Evolutionary conservation across 2,329 filamentous ascomycete genomes (phyloP).

Genomic region (Colletotrichum incanum): DNA sequence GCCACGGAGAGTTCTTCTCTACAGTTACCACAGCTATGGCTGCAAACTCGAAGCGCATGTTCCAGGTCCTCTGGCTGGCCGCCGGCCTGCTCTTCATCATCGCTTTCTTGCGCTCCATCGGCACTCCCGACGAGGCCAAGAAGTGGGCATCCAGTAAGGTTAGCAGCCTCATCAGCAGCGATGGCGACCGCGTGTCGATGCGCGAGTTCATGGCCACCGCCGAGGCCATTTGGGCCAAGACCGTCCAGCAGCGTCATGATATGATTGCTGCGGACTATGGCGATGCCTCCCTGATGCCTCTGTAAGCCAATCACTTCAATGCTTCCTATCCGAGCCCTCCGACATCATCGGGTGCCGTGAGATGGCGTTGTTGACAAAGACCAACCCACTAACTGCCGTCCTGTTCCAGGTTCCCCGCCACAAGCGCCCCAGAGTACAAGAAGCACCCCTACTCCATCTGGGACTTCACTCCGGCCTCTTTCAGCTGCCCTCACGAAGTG

Average conservation of each 20-base stretch:
- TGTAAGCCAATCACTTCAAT: conserved; percentile 30
- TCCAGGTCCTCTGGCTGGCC: conserved; percentile 46
- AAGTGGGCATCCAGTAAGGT: conserved; percentile 45
- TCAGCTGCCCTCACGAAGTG: conserved; percentile 58
- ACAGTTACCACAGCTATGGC: not conserved
- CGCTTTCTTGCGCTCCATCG: conserved; percentile 45
- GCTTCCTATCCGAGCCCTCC: not conserved
- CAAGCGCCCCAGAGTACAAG: conserved; percentile 40
- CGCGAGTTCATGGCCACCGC: conserved; percentile 44
- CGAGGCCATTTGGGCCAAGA: conserved; percentile 49
- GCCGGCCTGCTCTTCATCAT: conserved; percentile 47
- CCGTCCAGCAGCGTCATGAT: conserved; percentile 50
- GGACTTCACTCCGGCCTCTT: conserved; percentile 58
- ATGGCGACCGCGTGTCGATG: conserved; percentile 37
- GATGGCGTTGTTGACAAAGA: not conserved
- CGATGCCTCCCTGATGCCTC: conserved; percentile 46
- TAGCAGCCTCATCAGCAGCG: conserved; percentile 22
- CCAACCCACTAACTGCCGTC: not conserved
- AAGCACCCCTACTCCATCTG: conserved; percentile 54
- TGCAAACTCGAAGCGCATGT: conserved; percentile 26
- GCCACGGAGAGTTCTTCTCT: too few species aligned
- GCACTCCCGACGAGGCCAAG: conserved; percentile 46
- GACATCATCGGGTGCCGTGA: not conserved
- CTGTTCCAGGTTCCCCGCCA: conserved; percentile 46
- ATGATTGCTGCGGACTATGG: conserved; percentile 46